Percentiles rank a stretch among this genome's conserved stretches.
Evolutionary conservation across 2,329 filamentous ascomycete species (phyloP).

Genomic region (Endoconidiophora laricicola): DNA sequence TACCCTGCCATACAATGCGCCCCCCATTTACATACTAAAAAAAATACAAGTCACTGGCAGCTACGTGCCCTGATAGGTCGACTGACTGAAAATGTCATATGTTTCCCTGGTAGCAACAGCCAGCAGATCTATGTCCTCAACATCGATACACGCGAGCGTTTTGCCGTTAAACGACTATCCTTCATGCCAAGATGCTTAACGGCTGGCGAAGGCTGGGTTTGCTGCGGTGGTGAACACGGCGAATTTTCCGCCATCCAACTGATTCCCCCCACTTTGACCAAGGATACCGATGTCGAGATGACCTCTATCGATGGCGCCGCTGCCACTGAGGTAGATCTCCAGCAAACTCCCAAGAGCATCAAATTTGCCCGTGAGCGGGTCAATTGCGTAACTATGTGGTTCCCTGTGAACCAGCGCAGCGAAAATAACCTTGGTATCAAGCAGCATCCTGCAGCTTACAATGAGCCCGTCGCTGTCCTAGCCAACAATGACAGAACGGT

Average conservation of each 20-base stretch:
- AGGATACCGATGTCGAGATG: background rate
- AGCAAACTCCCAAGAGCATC: slow-evolving; percentile 25
- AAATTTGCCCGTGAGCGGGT: slow-evolving; percentile 44
- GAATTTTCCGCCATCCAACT: slow-evolving; percentile 71
- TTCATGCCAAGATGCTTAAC: slow-evolving; percentile 73
- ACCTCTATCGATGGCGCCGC: background rate
- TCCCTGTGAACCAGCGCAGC: slow-evolving; percentile 25
- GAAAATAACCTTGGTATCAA: slow-evolving; percentile 13
- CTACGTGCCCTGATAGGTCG: slow-evolving; percentile 80
- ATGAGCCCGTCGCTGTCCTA: slow-evolving; percentile 47
- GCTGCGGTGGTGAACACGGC: slow-evolving; percentile 74
- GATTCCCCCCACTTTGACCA: slow-evolving; percentile 7
- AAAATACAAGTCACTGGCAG: slow-evolving; percentile 56
- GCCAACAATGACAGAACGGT: slow-evolving; percentile 88
- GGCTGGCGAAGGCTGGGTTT: slow-evolving; percentile 76
- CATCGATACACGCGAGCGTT: slow-evolving; percentile 44
- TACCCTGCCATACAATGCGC: background rate
- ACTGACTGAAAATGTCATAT: slow-evolving; percentile 59
- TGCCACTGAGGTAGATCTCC: background rate
- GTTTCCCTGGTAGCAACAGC: slow-evolving; percentile 63
- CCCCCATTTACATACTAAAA: background rate
- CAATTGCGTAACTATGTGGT: slow-evolving; percentile 51
- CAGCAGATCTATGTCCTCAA: slow-evolving; percentile 48
- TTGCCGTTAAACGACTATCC: slow-evolving; percentile 37
- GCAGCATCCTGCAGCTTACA: slow-evolving; percentile 24